These are phyloP conservation scores for Xerocomellus intermedius DNA, from an alignment of 768 basidiomycete species.

Conservation along the genomic window DNA sequence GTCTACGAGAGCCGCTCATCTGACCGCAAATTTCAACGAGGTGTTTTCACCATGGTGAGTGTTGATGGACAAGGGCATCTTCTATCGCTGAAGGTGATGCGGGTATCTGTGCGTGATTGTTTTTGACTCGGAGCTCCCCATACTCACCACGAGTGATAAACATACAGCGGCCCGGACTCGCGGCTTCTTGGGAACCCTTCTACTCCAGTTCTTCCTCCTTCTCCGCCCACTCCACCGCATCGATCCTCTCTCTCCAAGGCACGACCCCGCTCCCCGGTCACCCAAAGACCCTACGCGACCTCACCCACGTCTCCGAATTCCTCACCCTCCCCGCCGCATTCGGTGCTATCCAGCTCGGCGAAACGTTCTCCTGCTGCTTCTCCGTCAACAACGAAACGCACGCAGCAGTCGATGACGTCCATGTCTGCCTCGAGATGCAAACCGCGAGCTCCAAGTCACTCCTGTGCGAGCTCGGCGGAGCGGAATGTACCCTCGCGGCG, in stretches of 20 bases:
- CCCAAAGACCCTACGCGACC: constrained; percentile 81
- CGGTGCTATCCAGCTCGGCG: constrained; percentile 84
- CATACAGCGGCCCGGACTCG: constrained; percentile 66
- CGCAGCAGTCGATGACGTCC: constrained; percentile 59
- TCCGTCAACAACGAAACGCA: constrained; percentile 79
- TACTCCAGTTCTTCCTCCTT: constrained; percentile 82
- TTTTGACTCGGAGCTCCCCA: not conserved
- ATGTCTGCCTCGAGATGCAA: constrained; percentile 81
- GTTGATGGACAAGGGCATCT: constrained; percentile 62
- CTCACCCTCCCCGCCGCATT: constrained; percentile 82
- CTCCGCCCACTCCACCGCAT: constrained; percentile 77
- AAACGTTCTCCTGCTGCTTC: constrained; percentile 81
- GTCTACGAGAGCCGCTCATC: not conserved
- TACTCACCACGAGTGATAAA: constrained; percentile 2
- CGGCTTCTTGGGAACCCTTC: constrained; percentile 81
- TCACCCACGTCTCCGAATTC: constrained; percentile 75
- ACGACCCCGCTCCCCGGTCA: constrained; percentile 65
- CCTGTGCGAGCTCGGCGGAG: constrained; percentile 62
- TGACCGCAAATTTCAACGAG: not conserved
- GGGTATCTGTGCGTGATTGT: constrained; percentile 67
- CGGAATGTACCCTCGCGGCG: constrained; percentile 44
- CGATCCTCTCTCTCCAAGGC: constrained; percentile 75
- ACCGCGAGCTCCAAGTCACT: constrained; percentile 65
- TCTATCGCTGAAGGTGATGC: constrained; percentile 83
- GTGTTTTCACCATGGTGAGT: constrained; percentile 13